Evolutionary conservation across 805 yeast species (phyloP).

Genomic region (Candida golubevii): DNA sequence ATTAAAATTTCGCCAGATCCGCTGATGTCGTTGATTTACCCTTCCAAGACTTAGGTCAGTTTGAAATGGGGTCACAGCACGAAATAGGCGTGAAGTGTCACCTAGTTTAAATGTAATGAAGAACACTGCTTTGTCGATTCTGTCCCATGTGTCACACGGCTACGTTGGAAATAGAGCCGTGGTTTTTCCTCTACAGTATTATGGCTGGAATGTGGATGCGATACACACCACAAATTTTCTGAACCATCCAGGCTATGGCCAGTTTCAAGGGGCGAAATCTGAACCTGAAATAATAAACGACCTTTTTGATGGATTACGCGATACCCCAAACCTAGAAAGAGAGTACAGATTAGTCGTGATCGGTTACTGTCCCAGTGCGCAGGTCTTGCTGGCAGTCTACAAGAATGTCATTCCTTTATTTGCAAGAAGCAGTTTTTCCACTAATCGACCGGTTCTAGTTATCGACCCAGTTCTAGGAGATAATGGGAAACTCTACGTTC

Average conservation of each 20-base stretch:
- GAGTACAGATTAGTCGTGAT: conserved; percentile 64
- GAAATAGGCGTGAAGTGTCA: no score
- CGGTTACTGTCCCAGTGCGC: conserved; percentile 69
- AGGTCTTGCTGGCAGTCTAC: conserved; percentile 48
- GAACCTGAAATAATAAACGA: conserved; percentile 43
- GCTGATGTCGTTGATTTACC: no score
- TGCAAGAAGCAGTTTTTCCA: conserved; percentile 23
- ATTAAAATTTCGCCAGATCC: no score
- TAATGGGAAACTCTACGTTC: conserved; percentile 77
- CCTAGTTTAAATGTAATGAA: not conserved
- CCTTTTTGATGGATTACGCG: conserved; percentile 52
- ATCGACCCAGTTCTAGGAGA: conserved; percentile 94
- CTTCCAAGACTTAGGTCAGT: no score
- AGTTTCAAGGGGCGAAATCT: conserved; percentile 26
- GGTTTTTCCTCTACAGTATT: conserved; percentile 16
- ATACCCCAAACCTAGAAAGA: conserved; percentile 35
- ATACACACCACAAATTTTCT: conserved; percentile 18
- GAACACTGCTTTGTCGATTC: conserved; percentile 12
- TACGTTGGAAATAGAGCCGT: conserved; percentile 19
- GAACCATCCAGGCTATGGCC: conserved; percentile 20
- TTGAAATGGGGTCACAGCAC: no score
- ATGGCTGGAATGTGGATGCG: conserved; percentile 20
- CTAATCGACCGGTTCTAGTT: conserved; percentile 48
- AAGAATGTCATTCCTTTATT: conserved; percentile 35
- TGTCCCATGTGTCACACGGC: conserved; percentile 19